A percentile compares a stretch with the other conserved stretches of the same genome.
Evolutionary conservation across 2,329 filamentous ascomycete species (phyloP).

Genomic region (Fusarium praegraminearum): DNA sequence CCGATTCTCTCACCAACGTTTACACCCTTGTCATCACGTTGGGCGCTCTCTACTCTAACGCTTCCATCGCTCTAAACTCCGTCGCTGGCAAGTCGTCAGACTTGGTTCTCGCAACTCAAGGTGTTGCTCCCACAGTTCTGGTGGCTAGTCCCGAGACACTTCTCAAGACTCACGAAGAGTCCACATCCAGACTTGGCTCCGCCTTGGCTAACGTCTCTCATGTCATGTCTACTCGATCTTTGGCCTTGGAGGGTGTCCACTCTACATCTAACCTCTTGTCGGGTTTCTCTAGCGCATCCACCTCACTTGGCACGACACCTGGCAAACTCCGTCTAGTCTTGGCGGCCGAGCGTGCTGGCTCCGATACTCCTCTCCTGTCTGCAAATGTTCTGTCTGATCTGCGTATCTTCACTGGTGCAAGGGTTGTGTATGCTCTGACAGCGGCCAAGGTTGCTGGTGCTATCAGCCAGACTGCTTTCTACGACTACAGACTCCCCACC

Average conservation of each 20-base stretch:
- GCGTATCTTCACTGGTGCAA: conserved; percentile 81
- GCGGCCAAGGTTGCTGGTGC: conserved; percentile 87
- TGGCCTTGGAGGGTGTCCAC: conserved; percentile 78
- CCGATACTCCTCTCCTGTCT: conserved; percentile 72
- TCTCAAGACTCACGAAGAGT: conserved; percentile 73
- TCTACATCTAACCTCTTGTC: conserved; percentile 65
- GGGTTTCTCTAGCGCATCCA: conserved; percentile 68
- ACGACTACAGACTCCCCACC: conserved; percentile 79
- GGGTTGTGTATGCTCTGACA: conserved; percentile 87
- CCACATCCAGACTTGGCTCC: conserved; percentile 70
- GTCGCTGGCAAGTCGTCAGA: conserved; percentile 81
- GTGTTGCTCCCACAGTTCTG: conserved; percentile 83
- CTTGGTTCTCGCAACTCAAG: conserved; percentile 77
- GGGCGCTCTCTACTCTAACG: conserved; percentile 84
- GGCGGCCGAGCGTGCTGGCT: conserved; percentile 78
- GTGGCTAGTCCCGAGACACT: conserved; percentile 82
- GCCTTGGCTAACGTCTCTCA: conserved; percentile 75
- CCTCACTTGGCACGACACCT: conserved; percentile 69
- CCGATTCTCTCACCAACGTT: conserved; percentile 81
- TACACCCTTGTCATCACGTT: conserved; percentile 85
- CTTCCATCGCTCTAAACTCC: conserved; percentile 88
- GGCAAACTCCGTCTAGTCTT: conserved; percentile 86
- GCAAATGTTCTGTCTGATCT: conserved; percentile 81
- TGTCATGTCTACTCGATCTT: conserved; percentile 75
- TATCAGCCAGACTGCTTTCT: conserved; percentile 86